Evolutionary conservation across 305 asterid species (phyloP), one percentile per base, ranked within the genome.

Genomic region (Monarda citriodora): DNA sequence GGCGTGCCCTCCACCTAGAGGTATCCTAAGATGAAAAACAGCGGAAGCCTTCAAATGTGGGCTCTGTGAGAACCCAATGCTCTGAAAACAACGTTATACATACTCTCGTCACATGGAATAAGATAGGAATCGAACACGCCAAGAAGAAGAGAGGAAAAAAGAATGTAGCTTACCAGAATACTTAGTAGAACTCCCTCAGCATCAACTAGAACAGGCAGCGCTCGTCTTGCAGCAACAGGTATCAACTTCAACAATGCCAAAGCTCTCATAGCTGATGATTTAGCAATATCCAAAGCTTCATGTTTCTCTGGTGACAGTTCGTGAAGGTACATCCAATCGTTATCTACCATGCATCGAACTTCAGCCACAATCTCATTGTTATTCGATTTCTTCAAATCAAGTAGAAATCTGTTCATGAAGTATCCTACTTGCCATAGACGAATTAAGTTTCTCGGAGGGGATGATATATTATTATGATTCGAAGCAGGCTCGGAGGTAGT

Each of bases 211-310:
- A 88, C 93, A 53, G 96, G 97, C 61, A 94, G 62, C 45, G 85
- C 73, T 79, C 96, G 76, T 81, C 96, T 79, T 41, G 88, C 96
- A 61, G 85, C 87, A 56, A 82, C 92, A 16, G 97, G 98, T 48
- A 94, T 84, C 37, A 80, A 74, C 76, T 90, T 90, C 58, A 94
- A 71, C 61, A 69, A 60, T 51, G 16, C 45, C 61, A 84, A 82
- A 68, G 96, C 89, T 73, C 53, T 72, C 17, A 68, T 45, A 49
- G 96, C 96, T 61, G 97, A 88, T 63, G 64, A 58, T 63, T 68
- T 69, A 36, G 79, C 79, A 79, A 68, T 62, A 50, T 79, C 79
- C 52, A 53, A 65, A 23, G 67, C 58, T 68, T 50, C 68, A 42
- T 51, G 22, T 4, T 15, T 40, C 50, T 68, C 68, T 23, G 58